A percentile compares a stretch with the other conserved stretches of the same genome.
These are phyloP conservation scores for Penicillium palitans DNA, from an alignment of 2,329 filamentous ascomycete species.

Conservation along the genomic window DNA sequence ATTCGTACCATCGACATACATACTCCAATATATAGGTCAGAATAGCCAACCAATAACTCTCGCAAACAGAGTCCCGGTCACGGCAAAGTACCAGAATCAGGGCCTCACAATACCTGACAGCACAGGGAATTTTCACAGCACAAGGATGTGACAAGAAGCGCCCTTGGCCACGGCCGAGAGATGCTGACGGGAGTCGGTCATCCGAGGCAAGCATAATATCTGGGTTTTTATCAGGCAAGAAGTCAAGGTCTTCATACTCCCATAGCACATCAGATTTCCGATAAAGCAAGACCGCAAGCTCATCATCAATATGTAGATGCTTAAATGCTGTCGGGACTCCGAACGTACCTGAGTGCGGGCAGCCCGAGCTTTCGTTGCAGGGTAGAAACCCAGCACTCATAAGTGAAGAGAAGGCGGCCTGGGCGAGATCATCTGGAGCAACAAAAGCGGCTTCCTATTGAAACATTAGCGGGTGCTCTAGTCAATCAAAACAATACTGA, in stretches of 20 bases:
- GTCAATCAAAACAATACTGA: constrained; percentile 3
- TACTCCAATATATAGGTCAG: not conserved
- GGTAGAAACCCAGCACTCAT: not conserved
- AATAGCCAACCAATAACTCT: not conserved
- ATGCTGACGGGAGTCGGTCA: not conserved
- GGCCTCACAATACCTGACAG: not conserved
- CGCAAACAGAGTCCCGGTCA: not conserved
- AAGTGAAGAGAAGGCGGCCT: not conserved
- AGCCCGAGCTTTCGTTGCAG: not conserved
- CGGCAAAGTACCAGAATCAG: not conserved
- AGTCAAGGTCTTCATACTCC: not conserved
- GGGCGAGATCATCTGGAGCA: not conserved
- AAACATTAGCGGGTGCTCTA: too few species aligned
- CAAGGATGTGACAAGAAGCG: not conserved
- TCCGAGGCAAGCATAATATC: not conserved
- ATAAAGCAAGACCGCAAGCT: not conserved
- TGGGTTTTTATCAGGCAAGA: not conserved
- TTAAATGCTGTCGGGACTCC: not conserved
- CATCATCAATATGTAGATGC: not conserved
- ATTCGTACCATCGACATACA: not conserved
- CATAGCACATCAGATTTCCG: not conserved
- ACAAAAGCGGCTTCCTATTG: not conserved
- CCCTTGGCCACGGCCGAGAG: not conserved
- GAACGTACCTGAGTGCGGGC: not conserved
- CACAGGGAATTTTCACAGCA: not conserved